Base-by-base conservation (phyloP, 176 grass and related monocot genomes). In the Olyra latifolia region DNA sequence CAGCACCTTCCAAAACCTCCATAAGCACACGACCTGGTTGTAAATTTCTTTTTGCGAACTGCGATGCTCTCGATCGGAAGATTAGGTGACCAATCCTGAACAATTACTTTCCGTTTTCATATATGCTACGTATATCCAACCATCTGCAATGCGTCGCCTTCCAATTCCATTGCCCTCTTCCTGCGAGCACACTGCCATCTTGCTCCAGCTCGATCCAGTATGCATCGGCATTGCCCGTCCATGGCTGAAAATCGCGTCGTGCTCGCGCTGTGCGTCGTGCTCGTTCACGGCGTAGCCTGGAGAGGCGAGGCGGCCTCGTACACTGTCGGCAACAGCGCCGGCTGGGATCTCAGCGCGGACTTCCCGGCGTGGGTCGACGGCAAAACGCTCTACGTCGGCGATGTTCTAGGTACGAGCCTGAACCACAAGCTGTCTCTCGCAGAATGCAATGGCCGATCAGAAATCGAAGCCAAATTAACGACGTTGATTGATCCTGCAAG, bases 261-360 rank as follows among this genome's bases (percentile, higher is more conserved):
- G 14, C 55, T 83, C 7, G 48, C 86, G 6, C 32, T 95, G 58
- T 78, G 48, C 77, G 69, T 56, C 7, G n/a, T 89, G 24, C 57
- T 84, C n/a, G 1, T 69, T 43, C 7, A 53, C 32, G 59, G 55
- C 66, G 38, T 80, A 23, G 12, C 30, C 19, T 55, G 15, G 39
- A 42, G 25, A 32, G 66, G 81, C 61, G 69, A 71, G 4, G 92
- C 83, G 27, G 83, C 69, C 13, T 52, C 77, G 28, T 92, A 88
- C 85, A 91, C 29, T 23, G 92, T 98, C 64, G 95, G 95, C 11
- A 23, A 85, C 66, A 88, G 87, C 67, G 89, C 95, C 2, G 95
- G 92, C 20, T 98, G 95, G 92, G 95, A 98, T 56, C 61, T 83
- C 80, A 98, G 95, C 64, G 86, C 92, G 1, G 92, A 98, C 83